Conservation (phyloP, 176 grass and related monocot genomes). For the sorghum (Sorghum bicolor) region DNA sequence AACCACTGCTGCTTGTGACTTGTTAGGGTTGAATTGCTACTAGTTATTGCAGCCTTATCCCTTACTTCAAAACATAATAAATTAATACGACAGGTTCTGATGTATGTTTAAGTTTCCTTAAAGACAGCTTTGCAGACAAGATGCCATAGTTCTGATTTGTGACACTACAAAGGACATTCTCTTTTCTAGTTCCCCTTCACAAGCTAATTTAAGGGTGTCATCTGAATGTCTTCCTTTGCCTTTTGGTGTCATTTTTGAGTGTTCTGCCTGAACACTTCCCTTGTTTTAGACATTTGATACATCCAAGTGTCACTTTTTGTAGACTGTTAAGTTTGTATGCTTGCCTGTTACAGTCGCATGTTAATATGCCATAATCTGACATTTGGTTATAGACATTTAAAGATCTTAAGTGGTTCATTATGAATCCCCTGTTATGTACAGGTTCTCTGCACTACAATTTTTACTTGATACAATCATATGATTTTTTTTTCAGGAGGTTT, state of each 20-base stretch:
- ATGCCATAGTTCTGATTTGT: not conserved
- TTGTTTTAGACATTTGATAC: not conserved
- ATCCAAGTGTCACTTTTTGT: not conserved
- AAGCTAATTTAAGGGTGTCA: slow-evolving; percentile 7
- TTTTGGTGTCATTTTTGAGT: not conserved
- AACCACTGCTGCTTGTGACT: not conserved
- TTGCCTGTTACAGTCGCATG: not conserved
- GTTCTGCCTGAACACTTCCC: not conserved
- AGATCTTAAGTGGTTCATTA: not conserved
- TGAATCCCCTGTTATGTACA: not conserved
- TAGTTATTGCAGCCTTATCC: not conserved
- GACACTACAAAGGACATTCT: not conserved
- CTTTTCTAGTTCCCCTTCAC: not conserved
- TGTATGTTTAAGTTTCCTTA: not conserved
- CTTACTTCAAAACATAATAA: not conserved
- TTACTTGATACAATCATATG: not conserved
- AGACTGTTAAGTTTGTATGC: not conserved
- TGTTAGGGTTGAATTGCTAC: not conserved
- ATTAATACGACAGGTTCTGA: not conserved
- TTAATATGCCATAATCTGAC: not conserved
- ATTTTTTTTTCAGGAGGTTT: slow-evolving; percentile 64
- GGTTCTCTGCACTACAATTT: not conserved
- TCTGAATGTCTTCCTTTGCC: not conserved
- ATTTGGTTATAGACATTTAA: not conserved
- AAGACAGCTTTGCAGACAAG: not conserved